Conservation (phyloP, 768 basidiomycete genomes). For the Pulveroboletus sp. region DNA sequence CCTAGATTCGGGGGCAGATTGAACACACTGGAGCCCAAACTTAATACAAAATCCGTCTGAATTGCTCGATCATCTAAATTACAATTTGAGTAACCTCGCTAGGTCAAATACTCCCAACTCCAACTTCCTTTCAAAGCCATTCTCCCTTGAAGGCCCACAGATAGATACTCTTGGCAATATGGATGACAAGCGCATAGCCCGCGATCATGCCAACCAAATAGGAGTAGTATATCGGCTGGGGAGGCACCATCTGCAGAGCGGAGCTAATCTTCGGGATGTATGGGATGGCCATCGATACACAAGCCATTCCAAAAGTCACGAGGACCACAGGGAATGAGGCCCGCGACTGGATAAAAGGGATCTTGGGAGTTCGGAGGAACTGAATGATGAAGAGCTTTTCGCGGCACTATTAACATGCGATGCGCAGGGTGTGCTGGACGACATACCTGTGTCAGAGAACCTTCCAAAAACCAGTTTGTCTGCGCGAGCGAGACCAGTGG, state of each 20-base stretch:
- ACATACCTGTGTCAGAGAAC: slow-evolving; percentile 33
- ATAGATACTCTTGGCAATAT: slow-evolving; percentile 26
- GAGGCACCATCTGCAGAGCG: slow-evolving; percentile 26
- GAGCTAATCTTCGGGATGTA: slow-evolving; percentile 30
- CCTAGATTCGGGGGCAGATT: background rate
- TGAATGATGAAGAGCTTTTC: slow-evolving; percentile 30
- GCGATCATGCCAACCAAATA: slow-evolving; percentile 21
- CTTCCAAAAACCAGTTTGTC: slow-evolving; percentile 35
- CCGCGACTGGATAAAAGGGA: slow-evolving; percentile 31
- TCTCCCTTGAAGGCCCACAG: slow-evolving; percentile 27
- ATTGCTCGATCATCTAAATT: background rate
- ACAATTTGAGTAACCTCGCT: background rate
- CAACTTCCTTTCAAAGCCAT: slow-evolving; percentile 19
- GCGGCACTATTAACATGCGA: background rate
- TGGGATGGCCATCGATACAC: slow-evolving; percentile 30
- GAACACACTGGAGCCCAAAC: background rate
- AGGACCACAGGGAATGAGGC: slow-evolving; percentile 24
- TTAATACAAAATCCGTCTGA: background rate
- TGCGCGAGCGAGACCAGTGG: slow-evolving; percentile 31
- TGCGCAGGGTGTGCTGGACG: background rate
- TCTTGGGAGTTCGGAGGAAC: slow-evolving; percentile 29
- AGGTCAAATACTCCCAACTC: background rate
- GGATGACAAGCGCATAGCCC: slow-evolving; percentile 24
- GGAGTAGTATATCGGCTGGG: slow-evolving; percentile 25
- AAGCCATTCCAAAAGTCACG: slow-evolving; percentile 30